Evolutionary conservation across 176 grass and related monocot species (phyloP), one percentile per base, ranked within the genome.

Genomic region (Guadua angustifolia): DNA sequence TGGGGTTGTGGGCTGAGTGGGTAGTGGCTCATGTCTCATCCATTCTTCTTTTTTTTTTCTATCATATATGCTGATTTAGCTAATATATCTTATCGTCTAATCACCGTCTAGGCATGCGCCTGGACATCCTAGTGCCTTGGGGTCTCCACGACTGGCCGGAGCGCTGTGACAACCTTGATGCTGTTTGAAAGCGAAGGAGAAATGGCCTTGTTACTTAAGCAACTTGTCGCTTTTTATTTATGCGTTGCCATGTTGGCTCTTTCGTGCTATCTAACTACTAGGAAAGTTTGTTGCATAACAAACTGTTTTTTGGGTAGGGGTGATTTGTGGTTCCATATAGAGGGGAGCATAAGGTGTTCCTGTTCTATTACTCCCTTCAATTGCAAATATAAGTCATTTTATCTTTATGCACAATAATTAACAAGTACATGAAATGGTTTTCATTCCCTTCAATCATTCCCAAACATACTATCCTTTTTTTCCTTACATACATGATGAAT

Each of bases 271-370:
- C 24, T 77, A 19, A 73, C 55, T 80, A 56, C 64, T 26, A 47
- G 39, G 35, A 68, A 59, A 81, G 46, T 21, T 38, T 19, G 14
- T 32, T 75, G 46, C 21, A 84, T 67, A 53, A 76, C 15, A 40
- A 51, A 76, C 38, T 5, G 4, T 11, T 69, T 69, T 59, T 77
- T 29, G 29, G 17, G 4, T 33, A 25, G 21, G 1, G 35, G 36
- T 24, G 26, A 45, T 35, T 2, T 55, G 2, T 65, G 35, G 43
- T 66, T 66, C 36, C 46, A 6, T 22, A 7, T 74, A 66, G n/a
- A 80, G 16, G 25, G 25, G 24, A 57, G 46, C 50, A 4, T 80
- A 6, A 16, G 43, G 11, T 71, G 5, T 18, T 71, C 5, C 18
- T 32, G 15, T 44, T 68, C 2, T 43, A 9, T 80, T 45, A 59